A percentile compares a stretch with the other conserved stretches of the same genome.
phyloP scores from a whole-genome alignment of 805 yeast species.

The Metschnikowia reukaufii region DNA sequence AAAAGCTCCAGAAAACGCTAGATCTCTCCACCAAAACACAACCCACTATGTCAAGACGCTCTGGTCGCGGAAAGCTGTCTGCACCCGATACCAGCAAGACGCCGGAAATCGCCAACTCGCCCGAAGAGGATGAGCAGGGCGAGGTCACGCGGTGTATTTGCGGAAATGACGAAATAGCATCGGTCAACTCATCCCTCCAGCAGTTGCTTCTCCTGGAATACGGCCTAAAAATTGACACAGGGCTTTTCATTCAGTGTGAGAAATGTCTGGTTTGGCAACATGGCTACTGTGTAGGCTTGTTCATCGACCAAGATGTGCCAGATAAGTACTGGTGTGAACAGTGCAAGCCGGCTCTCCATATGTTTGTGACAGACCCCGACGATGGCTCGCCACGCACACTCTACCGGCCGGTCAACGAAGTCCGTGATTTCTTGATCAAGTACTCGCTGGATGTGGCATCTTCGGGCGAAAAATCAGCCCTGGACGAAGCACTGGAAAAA shows the following conservation, averaged over 20 bases:
- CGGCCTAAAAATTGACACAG: conserved; percentile 47
- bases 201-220: conserved; percentile 32
- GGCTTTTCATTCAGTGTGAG: conserved; percentile 82
- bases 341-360: conserved; percentile 84
- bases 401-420: conserved; percentile 43
- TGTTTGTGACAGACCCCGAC: conserved; percentile 38
- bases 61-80: conserved; percentile 16
- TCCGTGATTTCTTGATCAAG: conserved; percentile 31
- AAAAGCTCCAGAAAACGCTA: background rate
- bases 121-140: conserved; percentile 35
- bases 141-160: conserved; percentile 46
- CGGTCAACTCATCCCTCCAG: conserved; percentile 27
- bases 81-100: conserved; percentile 9
- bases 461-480: conserved; percentile 4
- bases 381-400: conserved; percentile 29
- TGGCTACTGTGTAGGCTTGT: conserved; percentile 90
- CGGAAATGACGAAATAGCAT: conserved; percentile 38
- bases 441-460: background rate
- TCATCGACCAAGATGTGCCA: conserved; percentile 72
- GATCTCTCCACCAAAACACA: background rate
- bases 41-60: conserved; percentile 19
- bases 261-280: conserved; percentile 96
- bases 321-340: conserved; percentile 94
- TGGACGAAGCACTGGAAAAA: conserved; percentile 5
- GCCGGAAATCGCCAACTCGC: conserved; percentile 12